Percentiles rank a stretch among this genome's conserved stretches.
phyloP scores from a whole-genome alignment of 2,329 filamentous ascomycete genomes.

The Neocatenulostroma microsporum region DNA sequence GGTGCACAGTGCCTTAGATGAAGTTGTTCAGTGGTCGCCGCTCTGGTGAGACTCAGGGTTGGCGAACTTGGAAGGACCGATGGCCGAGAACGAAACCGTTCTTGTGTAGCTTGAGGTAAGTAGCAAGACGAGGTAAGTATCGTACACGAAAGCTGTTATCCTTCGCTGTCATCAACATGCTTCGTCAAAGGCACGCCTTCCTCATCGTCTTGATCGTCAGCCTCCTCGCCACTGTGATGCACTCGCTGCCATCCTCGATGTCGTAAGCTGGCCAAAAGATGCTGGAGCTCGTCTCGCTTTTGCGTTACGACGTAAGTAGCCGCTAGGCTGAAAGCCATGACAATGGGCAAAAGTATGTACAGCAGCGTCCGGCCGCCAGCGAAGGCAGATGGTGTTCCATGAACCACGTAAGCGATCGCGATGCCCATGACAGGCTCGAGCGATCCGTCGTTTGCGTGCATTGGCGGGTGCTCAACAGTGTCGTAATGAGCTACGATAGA shows the following conservation, averaged over 20 bases:
- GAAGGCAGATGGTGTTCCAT: background rate
- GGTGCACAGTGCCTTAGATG: no score
- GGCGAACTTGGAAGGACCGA: no score
- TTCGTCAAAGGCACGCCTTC: background rate
- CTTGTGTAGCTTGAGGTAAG: no score
- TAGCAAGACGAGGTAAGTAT: no score
- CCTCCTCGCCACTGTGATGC: background rate
- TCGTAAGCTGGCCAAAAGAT: background rate
- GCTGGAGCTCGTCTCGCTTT: background rate
- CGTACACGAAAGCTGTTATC: no score
- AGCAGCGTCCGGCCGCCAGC: background rate
- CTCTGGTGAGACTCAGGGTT: no score
- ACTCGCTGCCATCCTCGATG: slow-evolving; percentile 1
- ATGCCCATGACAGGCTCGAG: slow-evolving; percentile 8
- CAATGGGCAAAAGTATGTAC: background rate
- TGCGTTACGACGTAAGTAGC: background rate
- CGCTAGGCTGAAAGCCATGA: background rate
- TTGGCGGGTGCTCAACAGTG: slow-evolving; percentile 1
- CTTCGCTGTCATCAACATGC: no score
- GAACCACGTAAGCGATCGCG: slow-evolving; percentile 2
- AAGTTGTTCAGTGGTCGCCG: no score
- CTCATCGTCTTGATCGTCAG: background rate
- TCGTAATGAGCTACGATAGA: slow-evolving; percentile 5
- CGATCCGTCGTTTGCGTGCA: slow-evolving; percentile 2
- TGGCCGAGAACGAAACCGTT: no score